phyloP scores from a whole-genome alignment of 768 basidiomycete species.

The Infundibulicybe gibba region DNA sequence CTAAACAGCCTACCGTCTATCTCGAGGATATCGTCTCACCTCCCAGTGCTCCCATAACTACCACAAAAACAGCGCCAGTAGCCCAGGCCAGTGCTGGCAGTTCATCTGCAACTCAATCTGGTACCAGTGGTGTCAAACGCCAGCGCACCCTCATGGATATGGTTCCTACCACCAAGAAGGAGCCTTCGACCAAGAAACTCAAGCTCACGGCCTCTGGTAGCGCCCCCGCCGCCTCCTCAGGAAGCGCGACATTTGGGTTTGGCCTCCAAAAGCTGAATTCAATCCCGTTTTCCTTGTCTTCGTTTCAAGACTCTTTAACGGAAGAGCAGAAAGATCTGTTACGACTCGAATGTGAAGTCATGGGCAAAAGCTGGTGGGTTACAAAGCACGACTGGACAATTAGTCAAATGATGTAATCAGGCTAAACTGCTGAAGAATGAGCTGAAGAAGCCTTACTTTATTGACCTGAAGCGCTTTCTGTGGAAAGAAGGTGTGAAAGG shows the following conservation, averaged over 20 bases:
- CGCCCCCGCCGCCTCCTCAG: conserved; percentile 12
- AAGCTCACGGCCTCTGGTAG: conserved; percentile 29
- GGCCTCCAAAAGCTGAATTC: conserved; percentile 46
- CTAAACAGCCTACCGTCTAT: conserved; percentile 26
- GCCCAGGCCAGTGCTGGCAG: not conserved
- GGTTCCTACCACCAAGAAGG: conserved; percentile 37
- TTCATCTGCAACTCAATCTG: too few species aligned
- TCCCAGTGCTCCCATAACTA: conserved; percentile 4
- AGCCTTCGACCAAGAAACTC: conserved; percentile 41
- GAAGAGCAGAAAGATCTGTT: conserved; percentile 59
- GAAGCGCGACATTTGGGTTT: conserved; percentile 5
- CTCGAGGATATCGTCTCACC: conserved; percentile 39
- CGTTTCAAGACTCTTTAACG: conserved; percentile 48
- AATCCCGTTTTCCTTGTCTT: conserved; percentile 63
- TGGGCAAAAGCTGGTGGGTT: conserved; percentile 69
- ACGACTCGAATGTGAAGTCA: conserved; percentile 64
- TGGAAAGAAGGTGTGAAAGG: conserved; percentile 61
- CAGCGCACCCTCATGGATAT: conserved; percentile 68
- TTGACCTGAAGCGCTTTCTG: conserved; percentile 66
- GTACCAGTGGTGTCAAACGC: conserved; percentile 32
- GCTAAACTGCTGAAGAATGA: conserved; percentile 77
- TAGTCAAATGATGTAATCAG: conserved; percentile 27
- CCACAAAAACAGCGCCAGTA: conserved; percentile 1
- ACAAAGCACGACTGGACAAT: not conserved
- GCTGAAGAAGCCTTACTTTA: conserved; percentile 73